phyloP scores from a whole-genome alignment of 768 basidiomycete species.

The Boletus rubroflammeus region DNA sequence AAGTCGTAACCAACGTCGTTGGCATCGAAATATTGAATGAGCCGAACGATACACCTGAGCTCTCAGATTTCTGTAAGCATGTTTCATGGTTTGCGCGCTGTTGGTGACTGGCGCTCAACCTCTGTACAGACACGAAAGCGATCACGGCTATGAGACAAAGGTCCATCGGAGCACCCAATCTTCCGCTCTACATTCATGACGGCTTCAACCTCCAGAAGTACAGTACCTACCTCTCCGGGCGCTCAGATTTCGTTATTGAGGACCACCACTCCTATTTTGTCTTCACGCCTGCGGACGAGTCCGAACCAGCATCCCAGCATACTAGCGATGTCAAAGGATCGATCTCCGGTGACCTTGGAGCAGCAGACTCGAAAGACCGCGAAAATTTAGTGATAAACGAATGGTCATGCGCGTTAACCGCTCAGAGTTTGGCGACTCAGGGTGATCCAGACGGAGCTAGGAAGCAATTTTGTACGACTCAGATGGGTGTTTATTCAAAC shows the following conservation, averaged over 20 bases:
- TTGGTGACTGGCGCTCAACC: neutral
- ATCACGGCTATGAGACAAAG: conserved; percentile 21
- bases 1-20: conserved; percentile 47
- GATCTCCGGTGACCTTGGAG: conserved; percentile 7
- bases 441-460: conserved; percentile 42
- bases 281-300: conserved; percentile 52
- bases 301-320: conserved; percentile 43
- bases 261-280: conserved; percentile 77
- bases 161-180: conserved; percentile 24
- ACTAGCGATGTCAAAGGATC: conserved; percentile 34
- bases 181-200: conserved; percentile 69
- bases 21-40: conserved; percentile 61
- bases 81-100: too few relatives aligned
- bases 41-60: conserved; percentile 43
- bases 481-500: conserved; percentile 55
- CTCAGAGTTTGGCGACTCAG: conserved; percentile 48
- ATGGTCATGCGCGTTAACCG: conserved; percentile 49
- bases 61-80: conserved; percentile 38
- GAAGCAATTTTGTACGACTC: conserved; percentile 52
- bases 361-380: conserved; percentile 31
- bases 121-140: conserved; percentile 15
- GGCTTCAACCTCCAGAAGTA: conserved; percentile 49
- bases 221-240: conserved; percentile 42
- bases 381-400: conserved; percentile 49
- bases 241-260: conserved; percentile 61